Percentiles rank a stretch among this genome's conserved stretches.
These are phyloP conservation scores for Curvularia lunata DNA, from an alignment of 2,329 filamentous ascomycete species.

Conservation along the genomic window DNA sequence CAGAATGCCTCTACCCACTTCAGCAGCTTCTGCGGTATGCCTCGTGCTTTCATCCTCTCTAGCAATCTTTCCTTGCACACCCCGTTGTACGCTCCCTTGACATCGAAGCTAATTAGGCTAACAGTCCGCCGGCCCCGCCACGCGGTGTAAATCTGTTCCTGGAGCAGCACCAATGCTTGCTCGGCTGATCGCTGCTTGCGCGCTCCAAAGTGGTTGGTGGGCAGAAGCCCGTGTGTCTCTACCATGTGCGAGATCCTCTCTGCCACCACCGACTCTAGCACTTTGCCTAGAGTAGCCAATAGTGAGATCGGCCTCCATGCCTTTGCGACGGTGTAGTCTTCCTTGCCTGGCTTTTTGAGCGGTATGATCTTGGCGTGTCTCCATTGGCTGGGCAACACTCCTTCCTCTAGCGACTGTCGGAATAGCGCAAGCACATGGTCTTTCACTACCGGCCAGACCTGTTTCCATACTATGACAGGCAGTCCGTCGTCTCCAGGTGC, in stretches of 20 bases:
- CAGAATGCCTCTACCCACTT: too few relatives aligned
- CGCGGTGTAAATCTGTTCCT: too few relatives aligned
- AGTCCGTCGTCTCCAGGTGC: too few relatives aligned
- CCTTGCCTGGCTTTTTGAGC: slow-evolving; percentile 16
- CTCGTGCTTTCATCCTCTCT: too few relatives aligned
- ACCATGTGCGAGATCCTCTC: slow-evolving; percentile 36
- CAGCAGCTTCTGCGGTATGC: too few relatives aligned
- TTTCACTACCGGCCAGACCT: too few relatives aligned
- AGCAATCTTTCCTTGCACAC: slow-evolving; percentile 1
- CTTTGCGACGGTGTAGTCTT: slow-evolving; percentile 18
- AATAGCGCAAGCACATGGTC: too few relatives aligned
- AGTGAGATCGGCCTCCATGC: slow-evolving; percentile 35
- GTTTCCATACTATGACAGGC: too few relatives aligned
- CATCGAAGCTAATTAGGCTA: slow-evolving; percentile 15
- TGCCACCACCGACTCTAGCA: slow-evolving; percentile 29
- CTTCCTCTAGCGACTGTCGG: slow-evolving; percentile 18
- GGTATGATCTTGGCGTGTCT: slow-evolving; percentile 17
- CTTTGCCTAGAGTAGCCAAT: slow-evolving; percentile 30
- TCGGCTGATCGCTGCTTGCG: too few relatives aligned
- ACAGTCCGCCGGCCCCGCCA: slow-evolving; percentile 5
- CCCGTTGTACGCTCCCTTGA: slow-evolving; percentile 18
- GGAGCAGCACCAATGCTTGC: too few relatives aligned
- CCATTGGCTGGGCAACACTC: slow-evolving; percentile 17
- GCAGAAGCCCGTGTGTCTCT: slow-evolving; percentile 38
- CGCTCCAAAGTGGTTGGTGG: too few relatives aligned